Evolutionary conservation across 106 monocot genomes (phyloP).

Genomic region (Dioscorea dumetorum): DNA sequence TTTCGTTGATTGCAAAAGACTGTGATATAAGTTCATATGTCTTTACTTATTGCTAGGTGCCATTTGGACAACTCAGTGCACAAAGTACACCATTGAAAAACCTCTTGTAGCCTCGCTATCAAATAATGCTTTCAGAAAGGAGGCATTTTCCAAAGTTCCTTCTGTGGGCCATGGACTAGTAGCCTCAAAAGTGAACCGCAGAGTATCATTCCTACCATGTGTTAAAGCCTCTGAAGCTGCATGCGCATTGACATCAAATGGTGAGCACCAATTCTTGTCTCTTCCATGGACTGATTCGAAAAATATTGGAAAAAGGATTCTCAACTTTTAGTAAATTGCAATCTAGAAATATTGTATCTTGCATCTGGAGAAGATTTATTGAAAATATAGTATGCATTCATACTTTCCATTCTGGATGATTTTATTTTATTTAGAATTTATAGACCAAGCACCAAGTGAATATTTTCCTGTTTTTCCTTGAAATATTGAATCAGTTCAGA

Average conservation of each 20-base stretch:
- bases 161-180: background rate
- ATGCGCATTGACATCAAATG: conserved; percentile 7
- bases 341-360: background rate
- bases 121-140: background rate
- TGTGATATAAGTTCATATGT: background rate
- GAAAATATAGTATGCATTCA: background rate
- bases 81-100: conserved; percentile 1
- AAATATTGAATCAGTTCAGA: no score
- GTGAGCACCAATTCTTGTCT: background rate
- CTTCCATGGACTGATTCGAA: no score
- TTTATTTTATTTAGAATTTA: background rate
- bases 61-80: background rate
- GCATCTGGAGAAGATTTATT: background rate
- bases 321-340: background rate
- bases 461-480: no score
- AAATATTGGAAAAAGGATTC: background rate
- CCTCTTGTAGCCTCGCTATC: background rate
- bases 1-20: background rate
- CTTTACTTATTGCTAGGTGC: conserved; percentile 2
- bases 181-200: background rate
- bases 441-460: no score
- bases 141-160: background rate
- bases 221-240: conserved; percentile 15
- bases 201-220: background rate
- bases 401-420: background rate